Base-by-base conservation (phyloP, 2,329 filamentous ascomycete genomes). In the Botrytis sinoallii region DNA sequence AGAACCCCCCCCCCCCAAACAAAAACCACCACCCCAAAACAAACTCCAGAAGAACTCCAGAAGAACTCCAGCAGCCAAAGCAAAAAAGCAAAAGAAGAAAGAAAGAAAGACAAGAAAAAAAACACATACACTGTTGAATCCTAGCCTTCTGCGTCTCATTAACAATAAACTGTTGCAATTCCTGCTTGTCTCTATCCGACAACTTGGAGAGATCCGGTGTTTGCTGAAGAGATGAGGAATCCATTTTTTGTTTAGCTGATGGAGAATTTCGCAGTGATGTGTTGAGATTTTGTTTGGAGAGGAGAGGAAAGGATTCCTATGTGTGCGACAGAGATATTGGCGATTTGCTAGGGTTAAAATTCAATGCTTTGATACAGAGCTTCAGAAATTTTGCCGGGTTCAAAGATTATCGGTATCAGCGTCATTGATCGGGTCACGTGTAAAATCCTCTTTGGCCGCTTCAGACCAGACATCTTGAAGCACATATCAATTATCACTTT, bases 131-230 rank as follows among this genome's bases (percentile, higher is more conserved):
- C 77, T 85, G 83, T 77, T 87, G 85, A 74, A 88, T 85, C 77
- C 89, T 86, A n/a, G 93, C 89, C 83, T 96, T 96, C 84, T 98
- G 93, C 77, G 89, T 88, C 86, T 98, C 94, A 81, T 93, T 94
- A 79, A 89, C 85, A 74, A 98, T 87, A 83, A 97, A 95, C 81
- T 94, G 90, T 80, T 94, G 93, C 61, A 99, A 88, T 84, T 98
- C 94, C 77, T 90, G 87, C 88, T 94, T 96, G 84, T 98, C 94
- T 81, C 89, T 88, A 75, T 93, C 91, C 80, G 89, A 92, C 81
- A 98, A 91, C 84, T 90, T 90, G 80, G 89, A 88, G 77, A 95
- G 85, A 81, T 95, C 92, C 42, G 75, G 73, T 12, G 77, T 75
- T 44, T 77, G 76, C 40, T 76, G 73, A 8, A 77, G 75, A 59